Evolutionary conservation across 2,329 filamentous ascomycete genomes (phyloP), one percentile per base, ranked within the genome.

Genomic region (Sporothrix schenckii): DNA sequence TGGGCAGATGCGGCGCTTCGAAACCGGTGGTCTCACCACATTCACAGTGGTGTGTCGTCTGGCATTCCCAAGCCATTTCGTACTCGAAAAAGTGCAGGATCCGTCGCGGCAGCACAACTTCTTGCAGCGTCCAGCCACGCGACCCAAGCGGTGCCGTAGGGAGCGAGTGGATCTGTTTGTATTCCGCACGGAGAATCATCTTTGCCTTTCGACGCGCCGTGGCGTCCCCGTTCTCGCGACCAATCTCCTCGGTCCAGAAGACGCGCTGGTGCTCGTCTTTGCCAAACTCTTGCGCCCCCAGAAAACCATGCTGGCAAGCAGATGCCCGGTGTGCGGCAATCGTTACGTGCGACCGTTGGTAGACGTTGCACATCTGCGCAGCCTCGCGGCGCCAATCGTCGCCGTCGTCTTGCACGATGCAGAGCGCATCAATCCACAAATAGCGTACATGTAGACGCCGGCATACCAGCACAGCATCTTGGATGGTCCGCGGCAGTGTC

Each of bases 391-490:
- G n/a, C 71, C 66, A 69, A 41, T 72, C 69, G 5, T 68, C 70
- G 4, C 65, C 10, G 63, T 76, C 69, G 24, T 71, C 72, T 41
- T 76, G 75, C 11, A 76, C 70, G n/a, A 77, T 76, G 47, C 75
- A 76, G 1, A 76, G 68, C 1, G 74, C 72, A 60, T 77, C 75
- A 16, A 77, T 73, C 76, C 76, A 77, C 27, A 77, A 53, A 39
- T 75, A 76, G 1, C 69, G 69, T 11, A 73, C 56, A 56, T 24
- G 70, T 63, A 39, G 73, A 52, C n/a, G 73, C 21, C 39, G 63
- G 47, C n/a, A 75, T 53, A 34, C 70, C 44, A 49, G 72, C 14
- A 71, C 60, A 16, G 70, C 70, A 44, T 71, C 70, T 19, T 69
- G 66, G 14, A 68, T 56, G 5, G 66, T 68, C 24, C 24, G 34